A percentile compares a stretch with the other conserved stretches of the same genome.
phyloP scores from a whole-genome alignment of 208 protist species.

The Leishmania tarentolae region DNA sequence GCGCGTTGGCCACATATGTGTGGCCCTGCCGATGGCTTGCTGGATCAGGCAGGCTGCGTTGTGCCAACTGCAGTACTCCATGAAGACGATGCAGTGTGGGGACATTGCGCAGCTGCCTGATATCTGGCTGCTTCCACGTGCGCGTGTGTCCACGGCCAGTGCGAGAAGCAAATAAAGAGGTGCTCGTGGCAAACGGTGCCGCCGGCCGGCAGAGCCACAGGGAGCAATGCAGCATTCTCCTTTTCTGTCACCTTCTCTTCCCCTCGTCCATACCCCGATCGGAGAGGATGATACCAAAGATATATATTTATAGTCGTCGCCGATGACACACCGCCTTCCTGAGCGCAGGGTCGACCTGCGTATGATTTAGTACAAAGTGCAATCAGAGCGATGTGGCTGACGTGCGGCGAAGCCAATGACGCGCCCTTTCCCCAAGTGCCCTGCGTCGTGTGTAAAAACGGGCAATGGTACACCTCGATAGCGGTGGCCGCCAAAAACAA shows the following conservation, averaged over 20 bases:
- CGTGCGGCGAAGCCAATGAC: neutral
- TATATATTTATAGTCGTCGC: neutral
- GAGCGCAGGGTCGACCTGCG: neutral
- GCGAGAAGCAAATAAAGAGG: neutral
- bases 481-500: neutral
- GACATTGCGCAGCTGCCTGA: constrained; percentile 17
- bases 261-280: neutral
- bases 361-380: neutral
- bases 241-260: neutral
- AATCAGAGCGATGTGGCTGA: neutral
- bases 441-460: neutral
- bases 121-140: constrained; percentile 25
- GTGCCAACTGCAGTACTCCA: constrained; percentile 38
- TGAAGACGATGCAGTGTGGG: constrained; percentile 38
- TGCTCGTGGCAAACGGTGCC: neutral
- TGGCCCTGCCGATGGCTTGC: constrained; percentile 33
- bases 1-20: constrained; percentile 40
- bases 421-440: neutral
- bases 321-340: neutral
- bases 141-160: neutral
- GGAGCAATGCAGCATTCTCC: constrained; percentile 20
- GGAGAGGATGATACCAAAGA: neutral
- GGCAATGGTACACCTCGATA: neutral
- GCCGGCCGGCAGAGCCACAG: constrained; percentile 26
- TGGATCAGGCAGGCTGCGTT: constrained; percentile 35